These are phyloP conservation scores for Grosmannia clavigera DNA, from an alignment of 2,329 filamentous ascomycete species.

Conservation along the genomic window DNA sequence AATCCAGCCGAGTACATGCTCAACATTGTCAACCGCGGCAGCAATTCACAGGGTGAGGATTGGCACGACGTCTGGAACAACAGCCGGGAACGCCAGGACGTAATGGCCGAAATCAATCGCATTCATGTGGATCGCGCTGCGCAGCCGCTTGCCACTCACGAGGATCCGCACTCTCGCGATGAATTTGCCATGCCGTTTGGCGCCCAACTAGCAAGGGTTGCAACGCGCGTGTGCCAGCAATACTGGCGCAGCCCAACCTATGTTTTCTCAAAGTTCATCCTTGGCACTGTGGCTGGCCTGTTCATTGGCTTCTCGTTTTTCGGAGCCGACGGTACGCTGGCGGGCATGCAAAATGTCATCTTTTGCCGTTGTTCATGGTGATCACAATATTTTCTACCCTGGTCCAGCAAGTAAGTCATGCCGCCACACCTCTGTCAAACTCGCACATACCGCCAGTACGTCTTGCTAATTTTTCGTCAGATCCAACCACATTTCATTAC, in stretches of 20 bases:
- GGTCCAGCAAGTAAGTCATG: slow-evolving; percentile 56
- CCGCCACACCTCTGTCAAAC: not conserved
- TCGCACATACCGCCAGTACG: not conserved
- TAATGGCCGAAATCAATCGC: slow-evolving; percentile 44
- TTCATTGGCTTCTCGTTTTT: slow-evolving; percentile 79
- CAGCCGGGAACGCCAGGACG: slow-evolving; percentile 40
- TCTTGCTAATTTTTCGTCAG: not conserved
- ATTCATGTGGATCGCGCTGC: slow-evolving; percentile 27
- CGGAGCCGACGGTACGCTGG: slow-evolving; percentile 54
- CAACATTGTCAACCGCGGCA: slow-evolving; percentile 43
- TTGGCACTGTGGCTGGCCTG: slow-evolving; percentile 52
- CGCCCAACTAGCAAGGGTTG: slow-evolving; percentile 59
- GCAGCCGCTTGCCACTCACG: slow-evolving; percentile 22
- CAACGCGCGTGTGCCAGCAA: slow-evolving; percentile 69
- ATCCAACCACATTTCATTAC: slow-evolving; percentile 62
- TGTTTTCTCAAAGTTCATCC: slow-evolving; percentile 68
- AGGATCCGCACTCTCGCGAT: slow-evolving; percentile 41
- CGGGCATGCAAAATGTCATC: slow-evolving; percentile 74
- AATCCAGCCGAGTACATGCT: slow-evolving; percentile 81
- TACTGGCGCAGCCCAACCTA: slow-evolving; percentile 86
- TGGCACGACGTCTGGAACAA: slow-evolving; percentile 52
- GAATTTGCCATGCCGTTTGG: slow-evolving; percentile 71
- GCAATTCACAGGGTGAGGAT: slow-evolving; percentile 47
- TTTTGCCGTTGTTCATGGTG: slow-evolving; percentile 81
- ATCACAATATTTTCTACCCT: slow-evolving; percentile 70